Evolutionary conservation across 805 yeast species (phyloP).

Genomic region (Scheffersomyces lignosus): DNA sequence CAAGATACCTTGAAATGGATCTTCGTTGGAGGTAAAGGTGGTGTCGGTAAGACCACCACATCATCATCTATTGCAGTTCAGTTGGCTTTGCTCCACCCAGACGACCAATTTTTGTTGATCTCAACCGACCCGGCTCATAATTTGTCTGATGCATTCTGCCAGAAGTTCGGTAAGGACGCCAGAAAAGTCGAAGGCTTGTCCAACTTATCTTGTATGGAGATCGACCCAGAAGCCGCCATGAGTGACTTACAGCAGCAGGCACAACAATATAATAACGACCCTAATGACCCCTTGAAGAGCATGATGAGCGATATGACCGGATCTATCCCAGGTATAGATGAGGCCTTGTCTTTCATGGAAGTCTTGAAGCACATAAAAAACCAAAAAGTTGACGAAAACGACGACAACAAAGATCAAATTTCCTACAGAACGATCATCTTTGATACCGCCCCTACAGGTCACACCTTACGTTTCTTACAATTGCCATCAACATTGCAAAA

Average conservation of each 20-base stretch:
- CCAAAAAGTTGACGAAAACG: slow-evolving; percentile 44
- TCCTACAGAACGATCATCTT: slow-evolving; percentile 85
- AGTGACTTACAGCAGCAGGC: slow-evolving; percentile 74
- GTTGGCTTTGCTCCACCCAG: slow-evolving; percentile 79
- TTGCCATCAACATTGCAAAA: slow-evolving; percentile 91
- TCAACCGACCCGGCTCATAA: slow-evolving; percentile 99
- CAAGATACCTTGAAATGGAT: slow-evolving; percentile 86
- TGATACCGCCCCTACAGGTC: slow-evolving; percentile 99
- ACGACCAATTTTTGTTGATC: slow-evolving; percentile 79
- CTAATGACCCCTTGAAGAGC: slow-evolving; percentile 62
- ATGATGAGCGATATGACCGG: slow-evolving; percentile 91
- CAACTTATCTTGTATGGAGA: slow-evolving; percentile 96
- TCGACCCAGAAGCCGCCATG: slow-evolving; percentile 92
- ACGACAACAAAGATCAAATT: slow-evolving; percentile 22
- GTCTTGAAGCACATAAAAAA: slow-evolving; percentile 93
- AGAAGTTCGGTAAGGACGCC: slow-evolving; percentile 96
- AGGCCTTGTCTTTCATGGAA: slow-evolving; percentile 96
- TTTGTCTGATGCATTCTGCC: slow-evolving; percentile 96
- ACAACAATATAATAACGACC: slow-evolving; percentile 54
- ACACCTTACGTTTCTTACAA: slow-evolving; percentile 91
- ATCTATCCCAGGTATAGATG: slow-evolving; percentile 97
- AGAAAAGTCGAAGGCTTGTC: slow-evolving; percentile 85
- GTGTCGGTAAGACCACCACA: slow-evolving; percentile 98
- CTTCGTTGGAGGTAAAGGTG: slow-evolving; percentile 99
- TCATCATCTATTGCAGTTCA: slow-evolving; percentile 95